phyloP scores from a whole-genome alignment of 2,329 filamentous ascomycete species.

The Fusarium metavorans region DNA sequence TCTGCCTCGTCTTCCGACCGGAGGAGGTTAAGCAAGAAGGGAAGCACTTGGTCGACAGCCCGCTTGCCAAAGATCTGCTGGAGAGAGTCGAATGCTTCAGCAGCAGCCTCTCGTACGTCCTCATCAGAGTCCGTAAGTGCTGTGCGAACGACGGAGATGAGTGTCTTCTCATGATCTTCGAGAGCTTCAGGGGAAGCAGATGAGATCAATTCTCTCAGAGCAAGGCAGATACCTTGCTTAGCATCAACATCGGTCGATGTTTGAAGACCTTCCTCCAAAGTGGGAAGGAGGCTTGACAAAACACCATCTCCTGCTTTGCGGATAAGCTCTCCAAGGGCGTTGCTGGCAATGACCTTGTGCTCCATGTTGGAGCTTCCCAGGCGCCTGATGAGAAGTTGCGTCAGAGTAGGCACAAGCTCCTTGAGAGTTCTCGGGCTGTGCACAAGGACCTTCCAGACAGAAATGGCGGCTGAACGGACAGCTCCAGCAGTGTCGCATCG shows the following conservation, averaged over 20 bases:
- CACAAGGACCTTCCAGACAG: conserved; percentile 97
- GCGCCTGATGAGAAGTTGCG: conserved; percentile 92
- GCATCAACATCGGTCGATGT: conserved; percentile 91
- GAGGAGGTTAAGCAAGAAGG: conserved; percentile 89
- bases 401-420: conserved; percentile 93
- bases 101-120: conserved; percentile 93
- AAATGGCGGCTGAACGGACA: conserved; percentile 89
- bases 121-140: conserved; percentile 90
- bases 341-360: conserved; percentile 98
- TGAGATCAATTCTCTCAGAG: conserved; percentile 90
- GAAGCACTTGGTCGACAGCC: conserved; percentile 94
- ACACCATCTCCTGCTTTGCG: conserved; percentile 96
- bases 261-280: conserved; percentile 90
- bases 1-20: conserved; percentile 88
- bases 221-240: conserved; percentile 97
- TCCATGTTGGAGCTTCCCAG: conserved; percentile 97
- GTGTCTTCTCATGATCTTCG: conserved; percentile 93
- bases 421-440: conserved; percentile 92
- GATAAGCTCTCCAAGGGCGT: conserved; percentile 95
- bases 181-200: conserved; percentile 90
- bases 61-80: conserved; percentile 95
- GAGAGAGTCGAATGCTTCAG: conserved; percentile 95
- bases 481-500: conserved; percentile 95
- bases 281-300: conserved; percentile 86
- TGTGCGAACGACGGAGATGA: conserved; percentile 93